These are phyloP conservation scores for Colletotrichum sublineola DNA, from an alignment of 2,329 filamentous ascomycete species.

Conservation along the genomic window DNA sequence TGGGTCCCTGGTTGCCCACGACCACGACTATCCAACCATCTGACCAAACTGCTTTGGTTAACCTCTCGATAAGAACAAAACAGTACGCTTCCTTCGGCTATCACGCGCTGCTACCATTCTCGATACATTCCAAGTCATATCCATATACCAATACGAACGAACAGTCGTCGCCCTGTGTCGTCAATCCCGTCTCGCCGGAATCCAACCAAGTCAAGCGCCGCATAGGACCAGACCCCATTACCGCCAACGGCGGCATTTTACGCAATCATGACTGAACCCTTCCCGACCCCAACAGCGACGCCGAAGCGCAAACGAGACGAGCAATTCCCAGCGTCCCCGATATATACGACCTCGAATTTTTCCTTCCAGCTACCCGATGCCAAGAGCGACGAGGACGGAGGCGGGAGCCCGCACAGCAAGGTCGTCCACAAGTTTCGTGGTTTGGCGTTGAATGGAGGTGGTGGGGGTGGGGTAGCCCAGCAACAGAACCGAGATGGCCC, in stretches of 20 bases:
- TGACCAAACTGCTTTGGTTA: background rate
- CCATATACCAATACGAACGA: background rate
- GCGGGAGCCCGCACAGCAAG: constrained; percentile 64
- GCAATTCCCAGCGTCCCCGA: constrained; percentile 50
- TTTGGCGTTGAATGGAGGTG: constrained; percentile 58
- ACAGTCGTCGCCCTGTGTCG: background rate
- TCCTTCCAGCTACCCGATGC: constrained; percentile 58
- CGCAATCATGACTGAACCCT: constrained; percentile 36
- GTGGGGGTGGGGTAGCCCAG: constrained; percentile 60
- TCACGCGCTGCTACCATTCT: background rate
- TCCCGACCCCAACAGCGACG: constrained; percentile 47
- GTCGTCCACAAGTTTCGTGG: constrained; percentile 67
- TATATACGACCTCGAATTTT: constrained; percentile 52
- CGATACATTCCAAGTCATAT: background rate
- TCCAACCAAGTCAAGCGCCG: constrained; percentile 23
- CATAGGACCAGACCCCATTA: constrained; percentile 36
- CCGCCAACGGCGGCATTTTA: background rate
- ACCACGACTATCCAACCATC: constrained; percentile 2
- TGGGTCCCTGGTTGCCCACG: constrained; percentile 5
- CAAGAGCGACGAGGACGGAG: constrained; percentile 59
- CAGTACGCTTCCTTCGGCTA: background rate
- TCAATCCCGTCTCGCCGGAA: background rate
- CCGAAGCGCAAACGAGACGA: constrained; percentile 63
- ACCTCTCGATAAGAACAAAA: background rate
- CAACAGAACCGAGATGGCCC: constrained; percentile 39